These are phyloP conservation scores for Lunasporangiospora selenospora DNA, from an alignment of 192 early-diverging fungal species.

Conservation along the genomic window DNA sequence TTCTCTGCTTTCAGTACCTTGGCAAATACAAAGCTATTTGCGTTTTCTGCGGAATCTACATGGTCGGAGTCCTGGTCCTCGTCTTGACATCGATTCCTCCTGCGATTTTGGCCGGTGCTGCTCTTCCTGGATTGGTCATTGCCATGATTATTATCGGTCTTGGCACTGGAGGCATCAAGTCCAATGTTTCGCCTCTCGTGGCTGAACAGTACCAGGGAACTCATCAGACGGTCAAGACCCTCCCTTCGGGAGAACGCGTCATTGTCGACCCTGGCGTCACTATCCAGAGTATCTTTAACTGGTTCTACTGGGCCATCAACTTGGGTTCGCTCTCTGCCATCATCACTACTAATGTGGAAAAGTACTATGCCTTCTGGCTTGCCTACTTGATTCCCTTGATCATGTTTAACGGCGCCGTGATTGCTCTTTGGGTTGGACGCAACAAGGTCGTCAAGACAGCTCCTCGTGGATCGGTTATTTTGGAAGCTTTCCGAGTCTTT, in stretches of 20 bases:
- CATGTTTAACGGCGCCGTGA: slow-evolving; percentile 61
- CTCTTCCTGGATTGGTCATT: slow-evolving; percentile 71
- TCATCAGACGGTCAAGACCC: slow-evolving; percentile 65
- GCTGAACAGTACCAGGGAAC: slow-evolving; percentile 72
- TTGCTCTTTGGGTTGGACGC: slow-evolving; percentile 57
- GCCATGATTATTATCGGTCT: slow-evolving; percentile 77
- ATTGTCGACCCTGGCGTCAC: slow-evolving; percentile 75
- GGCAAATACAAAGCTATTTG: slow-evolving; percentile 81
- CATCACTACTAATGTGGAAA: slow-evolving; percentile 62
- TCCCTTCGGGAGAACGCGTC: slow-evolving; percentile 63
- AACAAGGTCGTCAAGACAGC: slow-evolving; percentile 58
- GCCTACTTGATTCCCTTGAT: slow-evolving; percentile 64
- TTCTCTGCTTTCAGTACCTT: too few species aligned
- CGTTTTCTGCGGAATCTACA: slow-evolving; percentile 69
- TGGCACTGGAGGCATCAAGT: slow-evolving; percentile 82
- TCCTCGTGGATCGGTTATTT: slow-evolving; percentile 67
- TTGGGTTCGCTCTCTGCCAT: slow-evolving; percentile 64
- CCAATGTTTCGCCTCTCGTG: slow-evolving; percentile 79
- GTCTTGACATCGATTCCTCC: slow-evolving; percentile 65
- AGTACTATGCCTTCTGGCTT: slow-evolving; percentile 62
- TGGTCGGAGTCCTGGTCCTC: slow-evolving; percentile 67
- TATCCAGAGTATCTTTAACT: slow-evolving; percentile 81
- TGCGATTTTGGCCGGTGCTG: slow-evolving; percentile 61
- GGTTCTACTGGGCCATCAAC: slow-evolving; percentile 85
- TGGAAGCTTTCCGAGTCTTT: slow-evolving; percentile 55